A percentile compares a stretch with the other conserved stretches of the same genome.
These are phyloP conservation scores for Quercus agrifolia DNA, from an alignment of 306 rosid species.

Conservation along the genomic window DNA sequence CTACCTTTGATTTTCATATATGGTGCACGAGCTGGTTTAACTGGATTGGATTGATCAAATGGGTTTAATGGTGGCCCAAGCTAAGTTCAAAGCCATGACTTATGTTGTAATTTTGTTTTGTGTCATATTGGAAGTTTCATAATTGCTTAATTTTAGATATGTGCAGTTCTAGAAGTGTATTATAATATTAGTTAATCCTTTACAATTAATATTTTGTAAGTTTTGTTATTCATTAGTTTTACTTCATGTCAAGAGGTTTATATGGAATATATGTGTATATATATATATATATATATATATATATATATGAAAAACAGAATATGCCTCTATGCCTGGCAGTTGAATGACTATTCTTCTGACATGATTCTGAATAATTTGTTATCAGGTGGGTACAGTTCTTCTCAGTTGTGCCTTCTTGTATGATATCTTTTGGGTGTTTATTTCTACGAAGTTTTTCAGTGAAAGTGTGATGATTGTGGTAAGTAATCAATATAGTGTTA, in stretches of 20 bases:
- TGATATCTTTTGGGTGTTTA: slow-evolving; percentile 94
- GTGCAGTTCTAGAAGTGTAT: not conserved
- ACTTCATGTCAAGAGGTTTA: not conserved
- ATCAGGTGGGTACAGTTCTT: slow-evolving; percentile 89
- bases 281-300: no score
- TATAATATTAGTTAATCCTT: not conserved
- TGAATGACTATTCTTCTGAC: slow-evolving; percentile 14
- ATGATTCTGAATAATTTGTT: slow-evolving; percentile 21
- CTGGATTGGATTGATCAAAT: not conserved
- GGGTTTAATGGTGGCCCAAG: not conserved
- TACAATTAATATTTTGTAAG: not conserved
- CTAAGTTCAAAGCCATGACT: not conserved
- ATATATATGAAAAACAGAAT: not conserved
- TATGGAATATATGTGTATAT: not conserved
- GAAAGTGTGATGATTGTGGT: slow-evolving; percentile 99
- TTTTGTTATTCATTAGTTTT: not conserved
- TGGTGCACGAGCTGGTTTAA: not conserved
- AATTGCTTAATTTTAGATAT: not conserved
- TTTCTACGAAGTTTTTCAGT: slow-evolving; percentile 73
- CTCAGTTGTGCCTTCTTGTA: slow-evolving; percentile 87
- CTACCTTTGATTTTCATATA: not conserved
- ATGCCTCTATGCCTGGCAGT: not conserved
- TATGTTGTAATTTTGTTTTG: not conserved
- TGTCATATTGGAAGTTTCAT: not conserved
- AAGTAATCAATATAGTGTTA: slow-evolving; percentile 31